These are phyloP conservation scores for Fomitopsis serialis DNA, from an alignment of 768 basidiomycete species.

Conservation along the genomic window DNA sequence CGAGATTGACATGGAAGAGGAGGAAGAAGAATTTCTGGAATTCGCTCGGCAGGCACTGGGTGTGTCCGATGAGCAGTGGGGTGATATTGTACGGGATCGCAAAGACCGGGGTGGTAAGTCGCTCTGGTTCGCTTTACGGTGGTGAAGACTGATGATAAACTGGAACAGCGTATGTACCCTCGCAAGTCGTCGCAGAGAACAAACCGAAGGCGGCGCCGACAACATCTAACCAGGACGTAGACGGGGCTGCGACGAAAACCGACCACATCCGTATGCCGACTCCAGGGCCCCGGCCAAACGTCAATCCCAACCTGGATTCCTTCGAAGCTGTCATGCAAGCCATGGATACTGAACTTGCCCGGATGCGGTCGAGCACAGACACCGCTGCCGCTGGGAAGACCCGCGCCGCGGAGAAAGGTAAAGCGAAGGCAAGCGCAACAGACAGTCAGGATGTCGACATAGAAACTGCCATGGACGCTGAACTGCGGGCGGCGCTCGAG, in stretches of 20 bases:
- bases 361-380: slow-evolving; percentile 28
- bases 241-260: neutral
- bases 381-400: slow-evolving; percentile 7
- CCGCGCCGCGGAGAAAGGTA: slow-evolving; percentile 41
- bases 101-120: slow-evolving; percentile 74
- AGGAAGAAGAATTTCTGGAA: slow-evolving; percentile 91
- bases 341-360: slow-evolving; percentile 79
- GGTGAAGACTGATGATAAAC: neutral
- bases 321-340: slow-evolving; percentile 97
- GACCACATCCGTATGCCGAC: slow-evolving; percentile 10
- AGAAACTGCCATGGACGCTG: slow-evolving; percentile 86
- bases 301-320: slow-evolving; percentile 75
- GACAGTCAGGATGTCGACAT: slow-evolving; percentile 48
- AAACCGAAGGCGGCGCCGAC: neutral
- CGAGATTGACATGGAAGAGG: slow-evolving; percentile 88
- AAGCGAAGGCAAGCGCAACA: slow-evolving; percentile 35
- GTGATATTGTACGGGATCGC: slow-evolving; percentile 77
- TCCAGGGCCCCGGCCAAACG: slow-evolving; percentile 35
- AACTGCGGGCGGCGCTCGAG: slow-evolving; percentile 62
- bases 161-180: slow-evolving; percentile 20
- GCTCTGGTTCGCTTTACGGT: neutral
- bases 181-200: slow-evolving; percentile 10
- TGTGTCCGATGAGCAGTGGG: slow-evolving; percentile 85
- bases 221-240: neutral
- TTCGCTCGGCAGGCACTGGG: slow-evolving; percentile 92